These are phyloP conservation scores for Periconia digitata DNA, from an alignment of 2,329 filamentous ascomycete genomes.

Conservation along the genomic window DNA sequence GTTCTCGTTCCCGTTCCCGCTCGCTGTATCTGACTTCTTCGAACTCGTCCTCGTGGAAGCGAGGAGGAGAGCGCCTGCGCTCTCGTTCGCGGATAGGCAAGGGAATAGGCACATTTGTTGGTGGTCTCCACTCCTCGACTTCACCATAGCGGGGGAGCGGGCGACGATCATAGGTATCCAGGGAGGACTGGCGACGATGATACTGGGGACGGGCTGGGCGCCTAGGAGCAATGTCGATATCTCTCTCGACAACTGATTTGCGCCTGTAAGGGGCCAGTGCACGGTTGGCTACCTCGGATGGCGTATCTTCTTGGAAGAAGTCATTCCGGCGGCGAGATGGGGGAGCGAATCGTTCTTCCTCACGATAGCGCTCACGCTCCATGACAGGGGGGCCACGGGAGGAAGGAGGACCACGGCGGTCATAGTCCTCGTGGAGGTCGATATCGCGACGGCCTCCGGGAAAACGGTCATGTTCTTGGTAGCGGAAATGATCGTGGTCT, in stretches of 20 bases:
- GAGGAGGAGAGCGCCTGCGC: conserved; percentile 51
- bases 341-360: conserved; percentile 55
- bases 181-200: conserved; percentile 79
- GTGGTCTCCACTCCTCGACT: conserved; percentile 65
- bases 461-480: conserved; percentile 49
- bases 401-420: conserved; percentile 37
- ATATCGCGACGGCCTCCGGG: conserved; percentile 46
- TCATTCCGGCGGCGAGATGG: conserved; percentile 45
- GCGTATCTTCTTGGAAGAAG: conserved; percentile 51
- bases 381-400: conserved; percentile 34
- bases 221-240: conserved; percentile 56
- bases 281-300: conserved; percentile 51
- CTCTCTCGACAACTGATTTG: conserved; percentile 59
- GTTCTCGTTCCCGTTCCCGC: conserved; percentile 23
- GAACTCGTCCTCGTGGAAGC: conserved; percentile 68
- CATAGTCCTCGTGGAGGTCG: conserved; percentile 46
- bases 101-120: conserved; percentile 69
- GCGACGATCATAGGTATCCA: conserved; percentile 86
- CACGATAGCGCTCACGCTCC: conserved; percentile 56
- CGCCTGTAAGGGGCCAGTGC: conserved; percentile 62
- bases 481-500: conserved; percentile 42
- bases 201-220: conserved; percentile 65
- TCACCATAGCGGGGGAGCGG: conserved; percentile 61
- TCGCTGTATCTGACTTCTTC: conserved; percentile 57
- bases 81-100: conserved; percentile 56